Evolutionary conservation across 495 filamentous ascomycete species (phyloP).

Genomic region (Penicillium chermesinum): DNA sequence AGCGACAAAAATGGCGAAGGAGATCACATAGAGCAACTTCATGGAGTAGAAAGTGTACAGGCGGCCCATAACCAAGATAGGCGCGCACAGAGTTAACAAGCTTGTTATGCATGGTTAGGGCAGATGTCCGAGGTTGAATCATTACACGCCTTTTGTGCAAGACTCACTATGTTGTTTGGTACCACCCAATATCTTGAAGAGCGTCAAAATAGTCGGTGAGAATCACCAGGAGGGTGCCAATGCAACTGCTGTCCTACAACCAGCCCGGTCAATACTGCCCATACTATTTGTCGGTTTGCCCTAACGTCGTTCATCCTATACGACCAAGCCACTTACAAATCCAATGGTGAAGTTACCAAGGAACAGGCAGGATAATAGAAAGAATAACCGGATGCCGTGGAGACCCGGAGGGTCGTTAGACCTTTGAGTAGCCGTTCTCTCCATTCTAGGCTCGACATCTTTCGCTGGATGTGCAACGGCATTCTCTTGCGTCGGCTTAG

Average conservation of each 20-base stretch:
- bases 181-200: constrained; percentile 12
- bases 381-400: no score
- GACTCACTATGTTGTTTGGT: constrained; percentile 10
- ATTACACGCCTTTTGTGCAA: background rate
- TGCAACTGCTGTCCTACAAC: constrained; percentile 5
- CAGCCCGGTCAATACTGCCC: no score
- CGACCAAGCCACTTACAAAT: no score
- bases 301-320: no score
- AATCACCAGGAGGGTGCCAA: constrained; percentile 5
- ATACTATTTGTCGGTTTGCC: no score
- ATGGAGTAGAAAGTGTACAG: constrained; percentile 10
- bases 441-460: no score
- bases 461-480: no score
- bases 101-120: background rate
- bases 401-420: no score
- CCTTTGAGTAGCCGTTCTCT: no score
- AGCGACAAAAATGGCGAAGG: constrained; percentile 6
- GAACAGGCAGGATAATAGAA: no score
- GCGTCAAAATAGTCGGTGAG: constrained; percentile 9
- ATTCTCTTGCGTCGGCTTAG: no score
- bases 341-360: no score
- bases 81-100: constrained; percentile 6
- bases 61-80: constrained; percentile 6
- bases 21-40: constrained; percentile 9
- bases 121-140: background rate